phyloP scores from a whole-genome alignment of 192 early-diverging fungal species.

The Umbelopsis isabellina region DNA sequence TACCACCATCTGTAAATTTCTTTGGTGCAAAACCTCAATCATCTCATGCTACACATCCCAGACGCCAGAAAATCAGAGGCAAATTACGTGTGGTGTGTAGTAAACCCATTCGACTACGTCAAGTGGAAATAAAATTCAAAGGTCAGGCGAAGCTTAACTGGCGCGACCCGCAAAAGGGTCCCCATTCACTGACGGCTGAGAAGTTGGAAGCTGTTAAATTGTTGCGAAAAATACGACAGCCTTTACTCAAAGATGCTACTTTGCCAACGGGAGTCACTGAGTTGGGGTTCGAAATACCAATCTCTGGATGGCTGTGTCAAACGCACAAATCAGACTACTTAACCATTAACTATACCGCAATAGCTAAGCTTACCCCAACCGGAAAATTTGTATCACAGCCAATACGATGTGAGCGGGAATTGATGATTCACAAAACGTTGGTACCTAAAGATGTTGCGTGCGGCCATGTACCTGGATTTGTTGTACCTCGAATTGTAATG shows the following conservation, averaged over 20 bases:
- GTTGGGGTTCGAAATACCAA: conserved; percentile 37
- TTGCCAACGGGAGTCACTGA: conserved; percentile 35
- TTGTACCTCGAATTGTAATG: conserved; percentile 31
- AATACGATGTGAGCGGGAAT: conserved; percentile 1
- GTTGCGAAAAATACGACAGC: conserved; percentile 28
- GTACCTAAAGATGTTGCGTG: conserved; percentile 34
- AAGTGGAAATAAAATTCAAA: conserved; percentile 36
- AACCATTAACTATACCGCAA: conserved; percentile 22
- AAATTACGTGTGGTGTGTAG: conserved; percentile 36
- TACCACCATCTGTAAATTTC: conserved; percentile 26
- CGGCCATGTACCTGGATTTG: conserved; percentile 25
- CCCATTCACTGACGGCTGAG: conserved; percentile 13
- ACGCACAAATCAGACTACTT: conserved; percentile 28
- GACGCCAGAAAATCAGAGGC: conserved; percentile 38
- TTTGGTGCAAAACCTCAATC: conserved; percentile 20
- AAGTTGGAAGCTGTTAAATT: conserved; percentile 27
- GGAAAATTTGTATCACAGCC: conserved; percentile 31
- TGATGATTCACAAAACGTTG: conserved; percentile 30
- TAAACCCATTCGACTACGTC: conserved; percentile 27
- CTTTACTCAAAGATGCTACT: conserved; percentile 30
- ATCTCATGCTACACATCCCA: conserved; percentile 27
- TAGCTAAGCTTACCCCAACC: conserved; percentile 25
- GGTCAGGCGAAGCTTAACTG: conserved; percentile 29
- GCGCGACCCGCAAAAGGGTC: conserved; percentile 25
- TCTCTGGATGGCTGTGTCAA: conserved; percentile 35